phyloP scores from a whole-genome alignment of 345 rosid species.

The Syzygium aromaticum region DNA sequence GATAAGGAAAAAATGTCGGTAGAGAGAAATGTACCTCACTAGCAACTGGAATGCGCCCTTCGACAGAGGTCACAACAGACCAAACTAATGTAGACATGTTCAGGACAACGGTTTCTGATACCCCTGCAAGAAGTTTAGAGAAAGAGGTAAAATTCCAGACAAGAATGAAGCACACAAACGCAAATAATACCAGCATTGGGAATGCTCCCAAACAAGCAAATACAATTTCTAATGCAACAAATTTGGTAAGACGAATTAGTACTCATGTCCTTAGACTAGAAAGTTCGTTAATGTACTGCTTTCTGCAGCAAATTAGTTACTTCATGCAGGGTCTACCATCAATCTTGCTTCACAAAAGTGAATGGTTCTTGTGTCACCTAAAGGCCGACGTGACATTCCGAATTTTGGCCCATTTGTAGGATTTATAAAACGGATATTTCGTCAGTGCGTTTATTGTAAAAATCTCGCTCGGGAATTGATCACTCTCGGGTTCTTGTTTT shows the following conservation, averaged over 20 bases:
- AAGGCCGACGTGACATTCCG: neutral
- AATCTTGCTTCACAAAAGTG: neutral
- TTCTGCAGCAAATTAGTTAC: neutral
- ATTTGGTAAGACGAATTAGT: neutral
- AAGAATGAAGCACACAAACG: neutral
- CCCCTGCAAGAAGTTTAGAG: slow-evolving; percentile 46
- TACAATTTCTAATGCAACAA: neutral
- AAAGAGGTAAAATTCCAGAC: neutral
- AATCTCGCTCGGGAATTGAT: too few species aligned
- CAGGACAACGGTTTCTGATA: slow-evolving; percentile 78
- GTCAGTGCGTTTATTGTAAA: too few species aligned
- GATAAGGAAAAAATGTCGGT: neutral
- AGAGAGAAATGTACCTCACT: slow-evolving; percentile 65
- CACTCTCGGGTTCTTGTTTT: too few species aligned
- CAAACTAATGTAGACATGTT: slow-evolving; percentile 96
- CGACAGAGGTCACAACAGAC: slow-evolving; percentile 79
- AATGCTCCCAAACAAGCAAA: neutral
- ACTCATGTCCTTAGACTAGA: neutral
- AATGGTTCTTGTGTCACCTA: neutral
- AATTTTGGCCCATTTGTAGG: too few species aligned
- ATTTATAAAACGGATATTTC: too few species aligned
- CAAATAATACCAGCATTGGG: neutral
- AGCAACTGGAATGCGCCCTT: slow-evolving; percentile 93
- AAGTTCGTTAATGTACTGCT: neutral
- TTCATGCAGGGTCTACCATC: neutral